Base-by-base conservation (phyloP, 768 basidiomycete species). In the Tephrocybe sp. region DNA sequence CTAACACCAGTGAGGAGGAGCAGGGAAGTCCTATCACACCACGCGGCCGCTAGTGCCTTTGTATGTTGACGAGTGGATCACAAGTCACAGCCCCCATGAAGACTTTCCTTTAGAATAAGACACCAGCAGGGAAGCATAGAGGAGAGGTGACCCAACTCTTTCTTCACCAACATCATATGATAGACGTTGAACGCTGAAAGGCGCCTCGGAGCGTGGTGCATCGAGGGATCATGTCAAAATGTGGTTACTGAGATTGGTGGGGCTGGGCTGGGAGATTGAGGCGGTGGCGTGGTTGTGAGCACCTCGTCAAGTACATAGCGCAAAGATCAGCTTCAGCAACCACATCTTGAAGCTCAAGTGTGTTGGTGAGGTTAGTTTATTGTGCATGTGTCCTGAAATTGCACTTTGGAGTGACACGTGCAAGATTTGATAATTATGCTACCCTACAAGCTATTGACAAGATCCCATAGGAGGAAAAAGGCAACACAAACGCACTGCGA, bases 131-230 rank as follows among this genome's bases (percentile, higher is more conserved):
- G n/a, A n/a, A n/a, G n/a, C n/a, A 36, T 36, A 10, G 14, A 33
- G 50, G 10, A 26, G 20, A 21, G 51, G 24, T 91, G 97, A 11
- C 96, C 96, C 1, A 98, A 79, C 59, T 94, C 88, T 64, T 98
- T 95, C 0, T 96, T 95, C 0, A 93, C 88, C 18, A 94, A 73
- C 0, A 95, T 95, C 88, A 99, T 97, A 41, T 92, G 81, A 68
- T n/a, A n/a, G n/a, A n/a, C n/a, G n/a, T n/a, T 99, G 96, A 6
- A 99, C 91, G 57, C 90, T 90, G 65, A 99, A 99, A 0, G 96
- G 96, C 15, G 88, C 85, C 25, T 86, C 74, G 0, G 90, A 82
- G 0, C 85, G 78, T 0, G 95, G 95, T 2, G 88, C 86, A 64
- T 99, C 96, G 40, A 98, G 71, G 73, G 98, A 99, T 93, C 95